Conservation (phyloP, 2,329 filamentous ascomycete genomes). For the Knufia fluminis region DNA sequence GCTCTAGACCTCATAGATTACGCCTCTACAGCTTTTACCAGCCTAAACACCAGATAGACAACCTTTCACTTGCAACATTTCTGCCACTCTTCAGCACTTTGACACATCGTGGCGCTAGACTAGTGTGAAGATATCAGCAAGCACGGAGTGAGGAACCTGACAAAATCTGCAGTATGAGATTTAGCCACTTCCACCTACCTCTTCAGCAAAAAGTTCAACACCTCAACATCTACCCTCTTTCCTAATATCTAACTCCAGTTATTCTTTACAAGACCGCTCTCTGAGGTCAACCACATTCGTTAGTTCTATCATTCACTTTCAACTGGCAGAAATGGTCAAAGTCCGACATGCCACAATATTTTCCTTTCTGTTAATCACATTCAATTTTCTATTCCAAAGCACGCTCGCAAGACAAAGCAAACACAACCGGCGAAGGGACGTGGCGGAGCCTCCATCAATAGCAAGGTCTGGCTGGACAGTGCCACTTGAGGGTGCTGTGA, state of each 20-base stretch:
- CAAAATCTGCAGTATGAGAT: background rate
- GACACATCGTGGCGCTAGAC: background rate
- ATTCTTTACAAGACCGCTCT: background rate
- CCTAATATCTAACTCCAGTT: background rate
- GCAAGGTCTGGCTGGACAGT: conserved; percentile 18
- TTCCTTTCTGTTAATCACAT: background rate
- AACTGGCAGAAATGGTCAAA: background rate
- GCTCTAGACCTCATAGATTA: background rate
- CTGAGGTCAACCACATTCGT: background rate
- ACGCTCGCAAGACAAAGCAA: background rate
- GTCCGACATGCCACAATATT: background rate
- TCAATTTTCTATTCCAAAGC: background rate
- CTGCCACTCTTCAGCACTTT: background rate
- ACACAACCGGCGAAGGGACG: conserved; percentile 4
- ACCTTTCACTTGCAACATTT: background rate
- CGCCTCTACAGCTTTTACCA: background rate
- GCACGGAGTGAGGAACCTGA: background rate
- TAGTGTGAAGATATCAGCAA: background rate
- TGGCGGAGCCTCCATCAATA: conserved; percentile 11
- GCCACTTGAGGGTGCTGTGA: conserved; percentile 17
- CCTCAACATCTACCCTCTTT: background rate
- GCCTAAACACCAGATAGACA: background rate
- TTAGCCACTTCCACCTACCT: background rate
- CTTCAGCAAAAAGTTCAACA: background rate
- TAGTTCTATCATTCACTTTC: background rate